Evolutionary conservation across 345 rosid species (phyloP).

Genomic region (Gossypium anomalum): DNA sequence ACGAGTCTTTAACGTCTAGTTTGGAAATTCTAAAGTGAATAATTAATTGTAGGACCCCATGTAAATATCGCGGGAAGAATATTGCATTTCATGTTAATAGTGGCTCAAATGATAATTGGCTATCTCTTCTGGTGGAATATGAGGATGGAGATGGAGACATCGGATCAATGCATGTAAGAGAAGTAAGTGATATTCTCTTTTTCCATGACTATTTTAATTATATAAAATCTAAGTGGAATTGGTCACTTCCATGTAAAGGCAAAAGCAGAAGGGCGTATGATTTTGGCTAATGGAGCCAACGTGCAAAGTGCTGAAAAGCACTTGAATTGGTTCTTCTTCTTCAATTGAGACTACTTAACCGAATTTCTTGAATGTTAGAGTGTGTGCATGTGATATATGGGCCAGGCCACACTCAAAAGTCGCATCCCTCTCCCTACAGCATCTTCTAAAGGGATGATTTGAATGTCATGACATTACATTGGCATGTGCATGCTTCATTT

Average conservation of each 20-base stretch:
- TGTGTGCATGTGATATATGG: slow-evolving; percentile 24
- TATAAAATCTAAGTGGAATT: neutral
- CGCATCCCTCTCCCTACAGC: neutral
- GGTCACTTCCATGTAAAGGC: neutral
- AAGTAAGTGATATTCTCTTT: slow-evolving; percentile 35
- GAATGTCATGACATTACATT: neutral
- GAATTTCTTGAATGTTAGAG: slow-evolving; percentile 7
- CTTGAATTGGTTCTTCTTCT: slow-evolving; percentile 9
- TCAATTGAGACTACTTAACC: neutral
- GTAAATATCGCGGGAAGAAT: slow-evolving; percentile 78
- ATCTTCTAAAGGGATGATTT: neutral
- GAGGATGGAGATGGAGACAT: slow-evolving; percentile 98
- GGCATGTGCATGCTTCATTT: neutral
- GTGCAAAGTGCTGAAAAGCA: slow-evolving; percentile 15
- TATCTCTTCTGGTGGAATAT: slow-evolving; percentile 85
- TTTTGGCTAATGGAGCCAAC: slow-evolving; percentile 10
- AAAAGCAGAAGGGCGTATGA: neutral
- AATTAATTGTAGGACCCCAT: slow-evolving; percentile 53
- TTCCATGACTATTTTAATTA: neutral
- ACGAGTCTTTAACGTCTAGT: neutral
- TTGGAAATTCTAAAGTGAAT: neutral
- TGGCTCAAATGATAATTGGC: slow-evolving; percentile 80
- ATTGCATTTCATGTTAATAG: slow-evolving; percentile 87
- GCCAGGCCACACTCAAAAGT: slow-evolving; percentile 19
- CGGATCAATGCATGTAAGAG: slow-evolving; percentile 85